A percentile compares a stretch with the other conserved stretches of the same genome.
Conservation (phyloP, 352 stramenopile species). For the Phytophthora cryptogea region DNA sequence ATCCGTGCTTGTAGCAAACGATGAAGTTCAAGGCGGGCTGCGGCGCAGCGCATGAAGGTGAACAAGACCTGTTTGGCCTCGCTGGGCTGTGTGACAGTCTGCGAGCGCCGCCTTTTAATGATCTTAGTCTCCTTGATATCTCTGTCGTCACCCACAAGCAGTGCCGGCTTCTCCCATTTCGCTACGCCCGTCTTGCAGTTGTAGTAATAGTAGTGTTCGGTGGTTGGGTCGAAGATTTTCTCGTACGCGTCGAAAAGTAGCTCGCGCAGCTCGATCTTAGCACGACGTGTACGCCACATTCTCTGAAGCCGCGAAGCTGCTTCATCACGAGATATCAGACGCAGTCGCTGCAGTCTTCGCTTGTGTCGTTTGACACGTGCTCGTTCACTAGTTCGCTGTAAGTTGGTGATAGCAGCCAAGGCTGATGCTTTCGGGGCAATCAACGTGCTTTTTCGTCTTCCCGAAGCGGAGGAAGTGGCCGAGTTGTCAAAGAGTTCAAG, state of each 20-base stretch:
- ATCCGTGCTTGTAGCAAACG: slow-evolving; percentile 51
- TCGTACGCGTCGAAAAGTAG: slow-evolving; percentile 66
- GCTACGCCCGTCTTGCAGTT: slow-evolving; percentile 71
- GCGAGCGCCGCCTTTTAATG: slow-evolving; percentile 43
- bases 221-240: slow-evolving; percentile 72
- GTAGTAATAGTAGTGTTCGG: slow-evolving; percentile 77
- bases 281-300: slow-evolving; percentile 46
- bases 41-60: slow-evolving; percentile 47
- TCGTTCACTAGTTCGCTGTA: slow-evolving; percentile 52
- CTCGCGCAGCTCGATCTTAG: slow-evolving; percentile 41
- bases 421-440: slow-evolving; percentile 8
- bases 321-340: slow-evolving; percentile 56
- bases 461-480: slow-evolving; percentile 8
- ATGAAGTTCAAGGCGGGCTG: slow-evolving; percentile 55
- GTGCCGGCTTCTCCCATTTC: slow-evolving; percentile 62
- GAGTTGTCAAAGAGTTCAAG: slow-evolving; percentile 42
- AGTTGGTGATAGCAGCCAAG: slow-evolving; percentile 4
- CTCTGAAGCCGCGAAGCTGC: slow-evolving; percentile 61
- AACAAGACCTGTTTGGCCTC: slow-evolving; percentile 52
- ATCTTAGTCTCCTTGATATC: slow-evolving; percentile 51
- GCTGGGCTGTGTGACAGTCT: slow-evolving; percentile 45
- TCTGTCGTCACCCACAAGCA: slow-evolving; percentile 38
- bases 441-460: slow-evolving; percentile 23
- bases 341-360: slow-evolving; percentile 58
- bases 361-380: slow-evolving; percentile 68